Evolutionary conservation across 177 flowering plant genomes (phyloP).

Genomic region (Tripterygium wilfordii): DNA sequence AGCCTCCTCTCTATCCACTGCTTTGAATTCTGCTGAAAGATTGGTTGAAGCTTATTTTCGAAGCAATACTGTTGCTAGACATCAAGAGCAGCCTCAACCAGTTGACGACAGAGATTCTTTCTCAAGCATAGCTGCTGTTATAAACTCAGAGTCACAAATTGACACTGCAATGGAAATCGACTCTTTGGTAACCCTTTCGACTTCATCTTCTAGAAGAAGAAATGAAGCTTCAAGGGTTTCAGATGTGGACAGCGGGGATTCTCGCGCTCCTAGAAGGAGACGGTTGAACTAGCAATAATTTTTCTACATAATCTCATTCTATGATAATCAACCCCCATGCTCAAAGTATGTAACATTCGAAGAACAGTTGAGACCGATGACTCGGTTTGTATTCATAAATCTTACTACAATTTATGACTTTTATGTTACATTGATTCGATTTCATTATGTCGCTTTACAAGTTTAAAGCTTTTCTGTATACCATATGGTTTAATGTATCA

Average conservation of each 20-base stretch:
- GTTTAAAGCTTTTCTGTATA: no score
- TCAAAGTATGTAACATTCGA: slow-evolving; percentile 11
- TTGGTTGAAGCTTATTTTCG: slow-evolving; percentile 40
- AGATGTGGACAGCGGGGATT: slow-evolving; percentile 63
- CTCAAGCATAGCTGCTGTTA: slow-evolving; percentile 76
- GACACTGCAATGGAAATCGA: slow-evolving; percentile 79
- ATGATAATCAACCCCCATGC: slow-evolving; percentile 1
- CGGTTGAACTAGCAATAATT: slow-evolving; percentile 30
- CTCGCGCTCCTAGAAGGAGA: slow-evolving; percentile 67
- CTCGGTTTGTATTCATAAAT: no score
- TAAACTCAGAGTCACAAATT: slow-evolving; percentile 60
- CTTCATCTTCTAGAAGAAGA: slow-evolving; percentile 68
- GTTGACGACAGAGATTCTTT: slow-evolving; percentile 71
- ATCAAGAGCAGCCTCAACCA: slow-evolving; percentile 41
- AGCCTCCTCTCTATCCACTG: slow-evolving; percentile 28
- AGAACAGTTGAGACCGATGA: no score
- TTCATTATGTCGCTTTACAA: no score
- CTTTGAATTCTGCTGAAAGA: slow-evolving; percentile 36
- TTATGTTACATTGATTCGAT: neutral
- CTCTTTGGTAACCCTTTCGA: slow-evolving; percentile 52
- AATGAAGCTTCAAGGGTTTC: slow-evolving; percentile 52
- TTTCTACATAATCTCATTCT: neutral
- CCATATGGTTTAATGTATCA: no score
- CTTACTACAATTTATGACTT: neutral
- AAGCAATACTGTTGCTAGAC: slow-evolving; percentile 31